Percentiles rank a stretch among this genome's conserved stretches.
These are phyloP conservation scores for Neurospora tetraspora DNA, from an alignment of 495 filamentous ascomycete species.

Conservation along the genomic window DNA sequence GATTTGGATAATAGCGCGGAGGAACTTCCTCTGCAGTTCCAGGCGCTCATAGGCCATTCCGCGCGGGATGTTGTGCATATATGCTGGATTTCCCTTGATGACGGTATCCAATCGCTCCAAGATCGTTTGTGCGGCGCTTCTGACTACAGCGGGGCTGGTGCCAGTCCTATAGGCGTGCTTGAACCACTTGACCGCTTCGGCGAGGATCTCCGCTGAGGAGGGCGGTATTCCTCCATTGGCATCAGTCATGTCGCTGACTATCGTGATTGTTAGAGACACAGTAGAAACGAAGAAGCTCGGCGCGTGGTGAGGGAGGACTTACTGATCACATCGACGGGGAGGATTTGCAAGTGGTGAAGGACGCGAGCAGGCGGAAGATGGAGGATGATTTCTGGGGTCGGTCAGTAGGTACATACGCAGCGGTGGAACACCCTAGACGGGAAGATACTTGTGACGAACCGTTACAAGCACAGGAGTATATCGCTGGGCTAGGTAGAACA, in stretches of 20 bases:
- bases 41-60: background rate
- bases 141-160: background rate
- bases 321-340: background rate
- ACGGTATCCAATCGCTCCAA: background rate
- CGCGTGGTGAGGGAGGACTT: background rate
- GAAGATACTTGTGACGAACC: too few relatives aligned
- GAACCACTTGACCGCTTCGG: background rate
- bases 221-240: background rate
- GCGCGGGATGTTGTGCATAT: background rate
- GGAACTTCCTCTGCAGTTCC: background rate
- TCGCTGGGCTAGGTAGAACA: too few relatives aligned
- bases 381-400: background rate
- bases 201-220: background rate
- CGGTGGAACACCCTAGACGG: too few relatives aligned
- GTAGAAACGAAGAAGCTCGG: background rate
- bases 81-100: background rate
- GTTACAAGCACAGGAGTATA: too few relatives aligned
- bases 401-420: background rate
- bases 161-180: background rate
- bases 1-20: background rate
- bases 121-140: background rate
- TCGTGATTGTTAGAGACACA: background rate
- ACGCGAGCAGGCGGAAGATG: background rate
- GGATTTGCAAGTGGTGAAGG: background rate
- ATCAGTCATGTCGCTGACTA: background rate